These are phyloP conservation scores for Fraxinus ornus DNA, from an alignment of 305 asterid species.

Conservation along the genomic window DNA sequence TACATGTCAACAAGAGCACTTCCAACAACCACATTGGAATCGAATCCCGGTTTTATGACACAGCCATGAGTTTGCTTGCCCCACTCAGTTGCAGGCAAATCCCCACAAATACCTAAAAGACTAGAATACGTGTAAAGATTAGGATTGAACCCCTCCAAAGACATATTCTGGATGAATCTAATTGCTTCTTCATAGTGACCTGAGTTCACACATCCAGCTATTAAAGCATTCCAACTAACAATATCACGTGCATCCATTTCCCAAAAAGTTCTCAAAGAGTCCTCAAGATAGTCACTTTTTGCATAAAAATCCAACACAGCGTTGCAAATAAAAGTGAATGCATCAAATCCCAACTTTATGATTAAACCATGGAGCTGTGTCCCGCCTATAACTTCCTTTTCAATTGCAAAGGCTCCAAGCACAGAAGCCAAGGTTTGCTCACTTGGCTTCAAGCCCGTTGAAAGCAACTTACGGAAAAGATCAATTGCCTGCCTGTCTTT, in stretches of 20 bases:
- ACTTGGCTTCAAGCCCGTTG: conserved; percentile 49
- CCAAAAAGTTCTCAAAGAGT: conserved; percentile 41
- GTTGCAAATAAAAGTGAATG: conserved; percentile 59
- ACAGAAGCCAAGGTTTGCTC: conserved; percentile 65
- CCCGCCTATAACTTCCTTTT: conserved; percentile 42
- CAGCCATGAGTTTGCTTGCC: conserved; percentile 72
- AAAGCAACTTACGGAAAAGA: conserved; percentile 50
- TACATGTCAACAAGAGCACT: conserved; percentile 76
- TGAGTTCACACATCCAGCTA: conserved; percentile 49
- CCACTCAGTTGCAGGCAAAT: conserved; percentile 71
- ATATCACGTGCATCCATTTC: conserved; percentile 51
- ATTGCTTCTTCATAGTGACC: conserved; percentile 43
- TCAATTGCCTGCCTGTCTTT: conserved; percentile 48
- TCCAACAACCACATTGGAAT: conserved; percentile 70
- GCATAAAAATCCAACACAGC: conserved; percentile 60
- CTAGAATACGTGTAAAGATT: conserved; percentile 65
- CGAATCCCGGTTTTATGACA: conserved; percentile 56
- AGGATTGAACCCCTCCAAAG: conserved; percentile 46
- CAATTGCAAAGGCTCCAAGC: conserved; percentile 65
- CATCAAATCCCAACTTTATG: conserved; percentile 49
- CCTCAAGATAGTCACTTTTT: conserved; percentile 42
- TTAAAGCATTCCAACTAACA: conserved; percentile 70
- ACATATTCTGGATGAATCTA: conserved; percentile 40
- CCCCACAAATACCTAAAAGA: conserved; percentile 67
- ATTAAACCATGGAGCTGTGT: conserved; percentile 54